These are phyloP conservation scores for Podospora pseudoanserina DNA, from an alignment of 495 filamentous ascomycete species.

Conservation along the genomic window DNA sequence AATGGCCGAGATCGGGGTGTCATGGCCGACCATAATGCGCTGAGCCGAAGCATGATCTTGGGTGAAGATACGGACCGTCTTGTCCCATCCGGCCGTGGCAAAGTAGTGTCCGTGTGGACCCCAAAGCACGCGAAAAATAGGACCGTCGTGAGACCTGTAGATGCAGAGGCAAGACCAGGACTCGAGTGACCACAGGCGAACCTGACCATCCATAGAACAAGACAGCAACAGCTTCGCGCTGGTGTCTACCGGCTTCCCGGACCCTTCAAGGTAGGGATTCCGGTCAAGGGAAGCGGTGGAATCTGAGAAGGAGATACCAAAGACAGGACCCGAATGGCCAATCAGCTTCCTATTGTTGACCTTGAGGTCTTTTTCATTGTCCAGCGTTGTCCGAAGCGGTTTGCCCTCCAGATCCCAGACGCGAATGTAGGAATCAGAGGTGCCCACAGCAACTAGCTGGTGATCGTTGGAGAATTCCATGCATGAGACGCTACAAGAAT, in stretches of 20 bases:
- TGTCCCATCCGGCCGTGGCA: constrained; percentile 77
- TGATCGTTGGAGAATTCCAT: constrained; percentile 91
- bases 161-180: constrained; percentile 84
- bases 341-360: constrained; percentile 72
- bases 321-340: constrained; percentile 87
- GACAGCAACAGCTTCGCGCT: constrained; percentile 76
- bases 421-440: constrained; percentile 89
- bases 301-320: constrained; percentile 85
- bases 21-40: constrained; percentile 86
- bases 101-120: constrained; percentile 97
- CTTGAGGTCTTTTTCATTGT: constrained; percentile 38
- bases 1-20: constrained; percentile 78
- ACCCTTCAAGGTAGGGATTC: constrained; percentile 40
- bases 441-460: constrained; percentile 77
- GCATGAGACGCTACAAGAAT: constrained; percentile 66
- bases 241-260: constrained; percentile 53
- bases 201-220: constrained; percentile 76
- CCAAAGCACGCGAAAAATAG: constrained; percentile 84
- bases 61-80: constrained; percentile 83
- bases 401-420: constrained; percentile 86
- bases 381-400: constrained; percentile 51
- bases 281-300: constrained; percentile 53
- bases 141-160: constrained; percentile 86
- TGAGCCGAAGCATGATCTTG: constrained; percentile 88
- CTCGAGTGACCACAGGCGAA: constrained; percentile 91